These are phyloP conservation scores for Crithidia thermophila DNA, from an alignment of 208 protist species.

Conservation along the genomic window DNA sequence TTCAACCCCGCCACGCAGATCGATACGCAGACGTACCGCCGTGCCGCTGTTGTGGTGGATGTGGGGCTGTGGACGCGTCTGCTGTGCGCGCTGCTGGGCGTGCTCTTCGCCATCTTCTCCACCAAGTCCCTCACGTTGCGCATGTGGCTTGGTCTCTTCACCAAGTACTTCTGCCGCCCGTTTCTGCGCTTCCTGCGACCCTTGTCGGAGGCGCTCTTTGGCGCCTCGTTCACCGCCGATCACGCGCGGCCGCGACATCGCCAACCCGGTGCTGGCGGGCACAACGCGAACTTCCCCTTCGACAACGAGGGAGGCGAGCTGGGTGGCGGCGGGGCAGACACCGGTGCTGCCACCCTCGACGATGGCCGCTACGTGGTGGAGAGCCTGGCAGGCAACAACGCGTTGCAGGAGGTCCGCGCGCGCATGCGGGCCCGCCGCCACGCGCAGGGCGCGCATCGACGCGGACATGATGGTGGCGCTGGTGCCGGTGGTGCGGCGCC, in stretches of 20 bases:
- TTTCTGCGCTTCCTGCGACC: slow-evolving; percentile 47
- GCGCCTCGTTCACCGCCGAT: slow-evolving; percentile 35
- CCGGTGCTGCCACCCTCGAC: slow-evolving; percentile 24
- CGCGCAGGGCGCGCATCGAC: neutral
- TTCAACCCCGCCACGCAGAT: slow-evolving; percentile 44
- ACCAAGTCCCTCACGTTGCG: slow-evolving; percentile 20
- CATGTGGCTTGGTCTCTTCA: slow-evolving; percentile 41
- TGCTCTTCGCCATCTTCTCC: slow-evolving; percentile 46
- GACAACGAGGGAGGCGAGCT: neutral
- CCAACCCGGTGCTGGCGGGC: neutral
- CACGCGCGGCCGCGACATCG: slow-evolving; percentile 37
- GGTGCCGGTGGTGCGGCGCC: neutral
- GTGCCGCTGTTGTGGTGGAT: slow-evolving; percentile 47
- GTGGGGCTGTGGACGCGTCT: slow-evolving; percentile 55
- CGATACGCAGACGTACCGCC: slow-evolving; percentile 35
- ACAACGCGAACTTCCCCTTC: neutral
- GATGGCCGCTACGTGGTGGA: slow-evolving; percentile 57
- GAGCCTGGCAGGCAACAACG: slow-evolving; percentile 30
- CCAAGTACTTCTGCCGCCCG: slow-evolving; percentile 41
- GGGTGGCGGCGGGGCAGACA: neutral
- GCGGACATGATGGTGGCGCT: neutral
- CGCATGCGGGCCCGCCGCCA: slow-evolving; percentile 27
- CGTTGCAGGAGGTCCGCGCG: slow-evolving; percentile 19
- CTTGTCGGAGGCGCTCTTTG: slow-evolving; percentile 37
- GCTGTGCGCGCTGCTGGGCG: slow-evolving; percentile 49